These are phyloP conservation scores for Sapria himalayana DNA, from an alignment of 345 rosid genomes.

Conservation along the genomic window DNA sequence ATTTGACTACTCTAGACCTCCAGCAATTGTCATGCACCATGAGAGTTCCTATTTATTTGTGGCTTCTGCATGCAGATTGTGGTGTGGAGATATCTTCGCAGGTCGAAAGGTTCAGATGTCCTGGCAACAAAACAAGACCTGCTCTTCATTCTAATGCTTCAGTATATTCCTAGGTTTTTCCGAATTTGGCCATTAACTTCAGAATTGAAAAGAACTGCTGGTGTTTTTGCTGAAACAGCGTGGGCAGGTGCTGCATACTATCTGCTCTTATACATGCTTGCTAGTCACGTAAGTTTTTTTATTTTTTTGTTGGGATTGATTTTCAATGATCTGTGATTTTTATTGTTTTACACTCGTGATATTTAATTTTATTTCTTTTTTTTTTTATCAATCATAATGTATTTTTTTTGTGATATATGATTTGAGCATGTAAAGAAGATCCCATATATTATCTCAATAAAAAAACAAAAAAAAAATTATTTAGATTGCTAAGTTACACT, in stretches of 20 bases:
- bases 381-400: not conserved
- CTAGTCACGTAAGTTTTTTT: conserved; percentile 67
- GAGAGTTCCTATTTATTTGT: too few relatives aligned
- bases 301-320: not conserved
- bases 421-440: too few relatives aligned
- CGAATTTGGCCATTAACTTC: conserved; percentile 56
- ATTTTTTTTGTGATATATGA: too few relatives aligned
- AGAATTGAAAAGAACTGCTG: conserved; percentile 85
- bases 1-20: too few relatives aligned
- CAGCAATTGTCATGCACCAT: too few relatives aligned
- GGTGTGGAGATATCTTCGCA: conserved; percentile 63
- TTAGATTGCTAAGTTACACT: too few relatives aligned
- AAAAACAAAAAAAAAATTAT: too few relatives aligned
- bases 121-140: conserved; percentile 55
- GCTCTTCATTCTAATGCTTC: conserved; percentile 42
- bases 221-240: conserved; percentile 90
- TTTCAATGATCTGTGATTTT: not conserved
- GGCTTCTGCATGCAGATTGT: conserved; percentile 56
- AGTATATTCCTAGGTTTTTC: conserved; percentile 49
- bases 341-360: not conserved
- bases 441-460: too few relatives aligned
- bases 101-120: conserved; percentile 56
- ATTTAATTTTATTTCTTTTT: not conserved
- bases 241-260: conserved; percentile 99
- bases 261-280: conserved; percentile 84